Conservation (phyloP, 495 filamentous ascomycete genomes). For the Penicillium canariense region DNA sequence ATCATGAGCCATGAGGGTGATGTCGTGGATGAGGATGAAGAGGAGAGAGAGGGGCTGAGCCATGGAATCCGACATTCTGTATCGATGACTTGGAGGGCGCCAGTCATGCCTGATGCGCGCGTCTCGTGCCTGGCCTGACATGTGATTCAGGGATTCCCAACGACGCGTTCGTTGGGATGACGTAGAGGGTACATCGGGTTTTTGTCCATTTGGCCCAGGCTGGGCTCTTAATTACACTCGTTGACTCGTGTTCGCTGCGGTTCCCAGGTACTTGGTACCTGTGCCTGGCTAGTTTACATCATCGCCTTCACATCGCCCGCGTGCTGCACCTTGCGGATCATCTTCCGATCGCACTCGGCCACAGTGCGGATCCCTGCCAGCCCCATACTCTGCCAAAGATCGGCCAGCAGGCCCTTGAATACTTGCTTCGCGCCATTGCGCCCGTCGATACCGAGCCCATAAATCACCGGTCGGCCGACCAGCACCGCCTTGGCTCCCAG, state of each 20-base stretch:
- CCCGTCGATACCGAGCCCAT: slow-evolving; percentile 67
- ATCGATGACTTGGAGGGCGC: neutral
- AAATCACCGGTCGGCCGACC: slow-evolving; percentile 83
- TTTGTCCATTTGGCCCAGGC: neutral
- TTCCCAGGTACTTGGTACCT: neutral
- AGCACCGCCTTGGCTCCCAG: slow-evolving; percentile 87
- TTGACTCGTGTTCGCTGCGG: neutral
- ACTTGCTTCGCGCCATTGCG: slow-evolving; percentile 58
- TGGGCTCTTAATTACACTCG: neutral
- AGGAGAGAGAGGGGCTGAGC: neutral
- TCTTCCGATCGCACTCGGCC: slow-evolving; percentile 48
- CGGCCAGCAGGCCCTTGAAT: slow-evolving; percentile 54
- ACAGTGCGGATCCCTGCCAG: slow-evolving; percentile 54
- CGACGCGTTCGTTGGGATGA: slow-evolving; percentile 10
- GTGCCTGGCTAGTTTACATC: slow-evolving; percentile 23
- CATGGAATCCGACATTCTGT: slow-evolving; percentile 1
- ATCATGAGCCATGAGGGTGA: slow-evolving; percentile 28
- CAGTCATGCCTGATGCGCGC: neutral
- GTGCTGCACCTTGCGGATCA: slow-evolving; percentile 53
- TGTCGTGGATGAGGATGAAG: neutral
- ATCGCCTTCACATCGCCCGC: slow-evolving; percentile 50
- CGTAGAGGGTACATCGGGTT: slow-evolving; percentile 5
- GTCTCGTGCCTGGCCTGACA: slow-evolving; percentile 11
- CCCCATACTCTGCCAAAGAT: slow-evolving; percentile 60
- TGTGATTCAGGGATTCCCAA: slow-evolving; percentile 28